Percentiles rank a stretch among this genome's conserved stretches.
phyloP scores from a whole-genome alignment of 2,329 filamentous ascomycete species.

The Colletotrichum lupini region DNA sequence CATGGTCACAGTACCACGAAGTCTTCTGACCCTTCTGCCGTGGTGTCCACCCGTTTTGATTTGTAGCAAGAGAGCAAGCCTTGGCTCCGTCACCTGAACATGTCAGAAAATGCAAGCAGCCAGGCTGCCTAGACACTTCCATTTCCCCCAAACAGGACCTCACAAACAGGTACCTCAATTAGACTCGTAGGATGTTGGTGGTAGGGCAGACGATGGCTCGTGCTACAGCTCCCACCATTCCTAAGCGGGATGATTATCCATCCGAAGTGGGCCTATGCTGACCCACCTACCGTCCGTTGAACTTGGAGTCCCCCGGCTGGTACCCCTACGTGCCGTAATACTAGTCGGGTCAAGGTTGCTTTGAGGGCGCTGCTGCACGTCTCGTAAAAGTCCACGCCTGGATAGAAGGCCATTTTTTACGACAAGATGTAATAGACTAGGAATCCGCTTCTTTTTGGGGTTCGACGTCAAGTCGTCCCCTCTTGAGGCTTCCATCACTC shows the following conservation, averaged over 20 bases:
- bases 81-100: not conserved
- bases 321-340: not conserved
- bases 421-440: not conserved
- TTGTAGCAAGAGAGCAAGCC: not conserved
- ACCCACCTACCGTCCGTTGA: conserved; percentile 19
- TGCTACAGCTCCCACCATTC: not conserved
- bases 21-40: not conserved
- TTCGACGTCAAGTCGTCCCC: not conserved
- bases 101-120: not conserved
- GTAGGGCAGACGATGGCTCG: not conserved
- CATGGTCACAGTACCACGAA: not conserved
- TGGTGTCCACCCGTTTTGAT: not conserved
- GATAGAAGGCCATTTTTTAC: not conserved
- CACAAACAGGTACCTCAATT: conserved; percentile 3
- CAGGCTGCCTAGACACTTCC: not conserved
- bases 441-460: not conserved
- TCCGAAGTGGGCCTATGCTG: conserved; percentile 19
- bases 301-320: not conserved
- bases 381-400: conserved; percentile 7
- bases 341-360: not conserved
- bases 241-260: conserved; percentile 23
- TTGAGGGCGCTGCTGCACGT: not conserved
- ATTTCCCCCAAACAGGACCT: not conserved
- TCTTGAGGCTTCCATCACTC: not conserved
- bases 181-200: conserved; percentile 10